Evolutionary conservation across 208 protist genomes (phyloP).

Genomic region (Leishmania gerbilli): DNA sequence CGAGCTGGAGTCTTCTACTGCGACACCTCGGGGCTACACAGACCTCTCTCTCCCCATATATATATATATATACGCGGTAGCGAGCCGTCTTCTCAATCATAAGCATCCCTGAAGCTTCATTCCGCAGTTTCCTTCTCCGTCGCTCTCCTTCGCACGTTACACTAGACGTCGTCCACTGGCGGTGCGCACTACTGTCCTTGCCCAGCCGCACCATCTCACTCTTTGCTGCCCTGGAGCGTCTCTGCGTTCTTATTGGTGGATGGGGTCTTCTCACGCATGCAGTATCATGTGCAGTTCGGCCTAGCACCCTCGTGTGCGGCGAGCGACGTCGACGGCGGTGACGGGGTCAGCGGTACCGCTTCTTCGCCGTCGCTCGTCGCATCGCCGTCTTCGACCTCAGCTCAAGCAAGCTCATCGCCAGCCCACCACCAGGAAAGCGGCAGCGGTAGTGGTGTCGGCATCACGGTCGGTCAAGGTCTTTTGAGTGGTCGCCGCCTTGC

Average conservation of each 20-base stretch:
- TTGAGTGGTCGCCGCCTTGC: conserved; percentile 15
- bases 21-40: background rate
- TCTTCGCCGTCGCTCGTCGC: background rate
- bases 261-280: background rate
- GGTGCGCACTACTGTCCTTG: background rate
- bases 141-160: background rate
- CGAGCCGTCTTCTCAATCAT: background rate
- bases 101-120: background rate
- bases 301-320: background rate
- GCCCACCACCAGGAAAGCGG: background rate
- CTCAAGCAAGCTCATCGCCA: background rate
- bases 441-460: background rate
- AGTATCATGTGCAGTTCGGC: conserved; percentile 14
- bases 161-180: background rate
- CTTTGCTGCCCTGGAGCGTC: background rate
- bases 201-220: background rate
- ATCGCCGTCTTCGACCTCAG: background rate
- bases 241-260: background rate
- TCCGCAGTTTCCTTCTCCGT: background rate
- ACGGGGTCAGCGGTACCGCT: background rate
- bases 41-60: background rate
- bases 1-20: background rate
- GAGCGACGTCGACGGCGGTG: background rate
- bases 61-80: background rate
- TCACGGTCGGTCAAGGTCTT: conserved; percentile 16